Evolutionary conservation across 78 protist species (phyloP), one percentile per base, ranked within the genome.

Genomic region (Tieghemostelium lacteum): DNA sequence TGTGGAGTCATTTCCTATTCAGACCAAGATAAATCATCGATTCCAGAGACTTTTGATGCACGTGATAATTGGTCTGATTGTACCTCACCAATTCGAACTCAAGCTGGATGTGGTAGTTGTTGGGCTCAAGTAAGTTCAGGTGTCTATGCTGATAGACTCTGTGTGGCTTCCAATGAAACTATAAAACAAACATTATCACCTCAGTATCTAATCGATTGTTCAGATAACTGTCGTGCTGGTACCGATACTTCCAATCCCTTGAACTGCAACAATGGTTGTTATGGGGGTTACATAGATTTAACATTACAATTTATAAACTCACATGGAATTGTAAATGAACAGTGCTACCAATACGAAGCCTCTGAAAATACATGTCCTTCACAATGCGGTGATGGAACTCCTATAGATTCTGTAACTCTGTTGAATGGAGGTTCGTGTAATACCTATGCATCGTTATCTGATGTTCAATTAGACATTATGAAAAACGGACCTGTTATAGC

Each of bases 51-150:
- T 16, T 86, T 39, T 71, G 83, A 70, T 49, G 57, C 77, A 2
- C n/a, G 83, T 26, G n/a, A 28, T 14, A 22, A 62, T 17, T 72
- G 83, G 73, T 36, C 73, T 42, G 66, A 69, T 20, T 86, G 92
- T 52, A 60, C 72, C 1, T 72, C 86, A 36, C 85, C 75, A 14
- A 63, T 73, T 17, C 60, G 92, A 52, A 33, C 52, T 10, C 92
- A 86, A 64, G 62, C 34, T 1, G 26, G 28, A 17, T 80, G 88
- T 55, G 63, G 64, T 50, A 73, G 86, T 64, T 86, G 92, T 37
- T 86, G 92, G 92, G 92, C 92, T 28, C 50, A 70, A n/a, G 73
- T 75, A 8, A 12, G 73, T 1, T n/a, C 76, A 20, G 64, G 85
- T 64, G 20, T 73, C 17, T 37, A 71, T 0, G 77, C 92, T 0